A percentile compares a stretch with the other conserved stretches of the same genome.
These are phyloP conservation scores for Neonectria punicea DNA, from an alignment of 2,329 filamentous ascomycete genomes.

Conservation along the genomic window DNA sequence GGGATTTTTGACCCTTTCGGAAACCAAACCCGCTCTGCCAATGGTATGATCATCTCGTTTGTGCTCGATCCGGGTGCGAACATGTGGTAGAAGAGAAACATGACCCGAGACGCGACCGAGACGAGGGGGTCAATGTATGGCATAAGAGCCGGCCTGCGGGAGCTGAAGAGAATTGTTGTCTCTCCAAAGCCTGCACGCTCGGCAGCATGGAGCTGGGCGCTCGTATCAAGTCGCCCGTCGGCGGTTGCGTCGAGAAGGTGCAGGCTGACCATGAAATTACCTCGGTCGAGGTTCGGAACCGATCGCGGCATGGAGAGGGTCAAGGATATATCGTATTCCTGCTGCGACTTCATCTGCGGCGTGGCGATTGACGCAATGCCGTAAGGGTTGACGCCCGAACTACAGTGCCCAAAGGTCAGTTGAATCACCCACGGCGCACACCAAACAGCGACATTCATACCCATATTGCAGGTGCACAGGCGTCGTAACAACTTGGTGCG, in stretches of 20 bases:
- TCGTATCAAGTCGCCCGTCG: conserved; percentile 35
- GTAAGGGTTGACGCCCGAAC: conserved; percentile 63
- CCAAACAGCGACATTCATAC: conserved; percentile 49
- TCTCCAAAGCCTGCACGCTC: conserved; percentile 50
- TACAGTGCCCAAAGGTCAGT: conserved; percentile 42
- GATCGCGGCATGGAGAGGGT: conserved; percentile 82
- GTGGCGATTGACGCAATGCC: conserved; percentile 58
- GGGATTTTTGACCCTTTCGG: conserved; percentile 53
- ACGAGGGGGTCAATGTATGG: conserved; percentile 81
- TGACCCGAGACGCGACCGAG: conserved; percentile 67
- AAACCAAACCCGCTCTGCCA: conserved; percentile 82
- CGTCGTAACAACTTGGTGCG: conserved; percentile 62
- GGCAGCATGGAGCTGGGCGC: conserved; percentile 45
- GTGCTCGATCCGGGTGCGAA: conserved; percentile 72
- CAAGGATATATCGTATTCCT: conserved; percentile 87
- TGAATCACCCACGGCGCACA: not conserved
- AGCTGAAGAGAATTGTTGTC: conserved; percentile 64
- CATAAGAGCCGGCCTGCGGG: conserved; percentile 80
- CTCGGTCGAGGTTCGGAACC: conserved; percentile 76
- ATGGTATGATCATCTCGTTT: conserved; percentile 70
- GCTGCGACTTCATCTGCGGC: conserved; percentile 71
- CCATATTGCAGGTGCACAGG: conserved; percentile 70
- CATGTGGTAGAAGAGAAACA: conserved; percentile 76
- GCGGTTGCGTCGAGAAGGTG: conserved; percentile 67
- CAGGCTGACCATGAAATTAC: conserved; percentile 95